Percentiles rank a stretch among this genome's conserved stretches.
phyloP scores from a whole-genome alignment of 768 basidiomycete species.

The Serpula lacrymans region DNA sequence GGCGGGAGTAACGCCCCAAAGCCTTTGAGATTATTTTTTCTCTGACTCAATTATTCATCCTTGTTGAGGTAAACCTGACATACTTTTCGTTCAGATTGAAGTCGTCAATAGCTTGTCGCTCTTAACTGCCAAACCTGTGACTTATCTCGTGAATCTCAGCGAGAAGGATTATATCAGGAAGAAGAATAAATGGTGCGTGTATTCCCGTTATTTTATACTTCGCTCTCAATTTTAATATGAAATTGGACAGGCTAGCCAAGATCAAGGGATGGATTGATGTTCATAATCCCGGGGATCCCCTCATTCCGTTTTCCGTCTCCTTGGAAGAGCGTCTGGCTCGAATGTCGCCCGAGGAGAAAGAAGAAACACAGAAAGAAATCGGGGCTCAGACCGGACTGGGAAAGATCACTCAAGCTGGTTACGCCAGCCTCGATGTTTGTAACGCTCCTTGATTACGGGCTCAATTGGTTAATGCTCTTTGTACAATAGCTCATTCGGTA shows the following conservation, averaged over 20 bases:
- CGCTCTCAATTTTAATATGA: background rate
- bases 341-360: conserved; percentile 63
- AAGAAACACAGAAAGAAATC: conserved; percentile 70
- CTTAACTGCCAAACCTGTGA: conserved; percentile 95
- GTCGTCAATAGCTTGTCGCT: conserved; percentile 86
- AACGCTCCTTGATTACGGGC: background rate
- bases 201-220: background rate
- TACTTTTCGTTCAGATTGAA: conserved; percentile 59
- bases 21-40: conserved; percentile 13
- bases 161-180: conserved; percentile 94
- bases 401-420: conserved; percentile 96
- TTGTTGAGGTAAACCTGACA: too few relatives aligned
- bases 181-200: conserved; percentile 91
- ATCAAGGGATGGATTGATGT: conserved; percentile 98
- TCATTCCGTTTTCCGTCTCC: conserved; percentile 96
- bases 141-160: conserved; percentile 95
- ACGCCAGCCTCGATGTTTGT: conserved; percentile 77
- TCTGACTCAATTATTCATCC: background rate
- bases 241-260: conserved; percentile 74
- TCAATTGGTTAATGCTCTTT: conserved; percentile 2
- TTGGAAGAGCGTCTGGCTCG: conserved; percentile 84
- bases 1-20: conserved; percentile 3
- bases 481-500: conserved; percentile 80
- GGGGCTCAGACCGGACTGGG: conserved; percentile 76
- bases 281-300: conserved; percentile 91